phyloP scores from a whole-genome alignment of 306 rosid genomes.

The Prunus kanzakura region DNA sequence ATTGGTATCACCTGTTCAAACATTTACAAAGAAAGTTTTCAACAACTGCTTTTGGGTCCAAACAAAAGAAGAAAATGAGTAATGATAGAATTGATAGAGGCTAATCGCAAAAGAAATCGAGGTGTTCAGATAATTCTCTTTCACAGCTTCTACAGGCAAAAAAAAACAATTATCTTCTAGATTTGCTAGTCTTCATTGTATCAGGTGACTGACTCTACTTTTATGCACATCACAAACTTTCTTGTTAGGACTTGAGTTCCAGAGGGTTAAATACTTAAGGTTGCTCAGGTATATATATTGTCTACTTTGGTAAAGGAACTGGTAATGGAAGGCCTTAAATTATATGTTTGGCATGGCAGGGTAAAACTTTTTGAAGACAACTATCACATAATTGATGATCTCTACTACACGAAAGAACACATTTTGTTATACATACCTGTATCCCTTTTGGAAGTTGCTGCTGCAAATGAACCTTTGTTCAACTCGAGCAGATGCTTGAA shows the following conservation, averaged over 20 bases:
- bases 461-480: conserved; percentile 40
- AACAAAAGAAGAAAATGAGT: background rate
- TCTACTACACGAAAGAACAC: background rate
- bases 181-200: background rate
- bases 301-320: background rate
- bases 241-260: too few relatives aligned
- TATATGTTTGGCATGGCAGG: conserved; percentile 10
- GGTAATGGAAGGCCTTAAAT: background rate
- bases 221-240: too few relatives aligned
- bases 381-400: background rate
- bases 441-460: conserved; percentile 40
- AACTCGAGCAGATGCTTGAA: conserved; percentile 53
- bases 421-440: conserved; percentile 47
- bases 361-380: background rate
- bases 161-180: too few relatives aligned
- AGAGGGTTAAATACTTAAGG: background rate
- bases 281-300: background rate
- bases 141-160: background rate
- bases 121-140: background rate
- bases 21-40: background rate
- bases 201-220: background rate
- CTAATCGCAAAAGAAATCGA: background rate
- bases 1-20: conserved; percentile 46
- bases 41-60: conserved; percentile 7
- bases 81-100: background rate